Evolutionary conservation across 179 eudicot species (phyloP).

Genomic region (Drosera spatulata): DNA sequence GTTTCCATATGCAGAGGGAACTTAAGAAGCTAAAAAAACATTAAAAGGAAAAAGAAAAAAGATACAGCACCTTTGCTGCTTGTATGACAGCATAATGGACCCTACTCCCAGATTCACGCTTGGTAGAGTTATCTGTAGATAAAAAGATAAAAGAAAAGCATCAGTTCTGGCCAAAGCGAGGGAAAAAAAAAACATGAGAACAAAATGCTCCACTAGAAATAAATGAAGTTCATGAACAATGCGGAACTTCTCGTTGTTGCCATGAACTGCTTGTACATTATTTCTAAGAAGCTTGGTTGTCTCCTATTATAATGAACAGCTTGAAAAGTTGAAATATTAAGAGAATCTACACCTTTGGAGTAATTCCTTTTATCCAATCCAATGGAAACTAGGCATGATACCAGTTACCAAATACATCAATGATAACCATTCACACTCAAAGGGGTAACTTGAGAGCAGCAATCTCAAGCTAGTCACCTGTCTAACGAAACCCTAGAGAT

Average conservation of each 20-base stretch:
- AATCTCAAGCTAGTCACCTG: no score
- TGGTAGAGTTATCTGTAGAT: constrained; percentile 73
- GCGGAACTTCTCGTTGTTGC: no score
- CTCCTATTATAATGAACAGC: no score
- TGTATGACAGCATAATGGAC: constrained; percentile 89
- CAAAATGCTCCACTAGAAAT: no score
- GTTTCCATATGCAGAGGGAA: not conserved
- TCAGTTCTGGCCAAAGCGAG: not conserved
- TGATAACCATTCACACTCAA: no score
- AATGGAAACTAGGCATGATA: no score
- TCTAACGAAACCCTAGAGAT: no score
- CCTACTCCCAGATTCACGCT: constrained; percentile 75
- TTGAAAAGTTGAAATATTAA: not conserved
- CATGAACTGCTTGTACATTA: no score
- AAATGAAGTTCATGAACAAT: no score
- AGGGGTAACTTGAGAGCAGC: no score
- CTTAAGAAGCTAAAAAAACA: not conserved
- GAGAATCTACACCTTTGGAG: not conserved
- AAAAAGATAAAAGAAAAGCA: not conserved
- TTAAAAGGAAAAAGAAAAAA: not conserved
- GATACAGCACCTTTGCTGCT: constrained; percentile 64
- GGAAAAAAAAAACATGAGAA: not conserved
- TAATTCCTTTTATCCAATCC: no score
- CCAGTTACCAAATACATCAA: no score
- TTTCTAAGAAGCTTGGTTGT: not conserved